These are phyloP conservation scores for Hyaloscypha variabilis DNA, from an alignment of 495 filamentous ascomycete species.

Conservation along the genomic window DNA sequence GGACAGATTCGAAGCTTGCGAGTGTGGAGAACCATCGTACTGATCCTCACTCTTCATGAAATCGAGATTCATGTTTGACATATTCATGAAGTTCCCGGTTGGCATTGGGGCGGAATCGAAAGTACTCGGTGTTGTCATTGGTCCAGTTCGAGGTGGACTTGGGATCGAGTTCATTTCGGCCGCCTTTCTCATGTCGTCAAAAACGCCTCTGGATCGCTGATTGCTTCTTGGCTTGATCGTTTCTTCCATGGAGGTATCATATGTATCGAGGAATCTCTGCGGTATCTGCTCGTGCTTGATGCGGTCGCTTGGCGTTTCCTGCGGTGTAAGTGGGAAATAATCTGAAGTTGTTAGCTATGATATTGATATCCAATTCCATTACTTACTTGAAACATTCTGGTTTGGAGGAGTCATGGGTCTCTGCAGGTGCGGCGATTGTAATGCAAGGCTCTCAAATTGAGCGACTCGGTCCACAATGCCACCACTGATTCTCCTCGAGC, in stretches of 20 bases:
- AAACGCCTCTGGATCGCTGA: slow-evolving; percentile 39
- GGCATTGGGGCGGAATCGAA: slow-evolving; percentile 53
- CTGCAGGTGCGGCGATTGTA: slow-evolving; percentile 35
- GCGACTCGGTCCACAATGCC: slow-evolving; percentile 54
- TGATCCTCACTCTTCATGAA: slow-evolving; percentile 52
- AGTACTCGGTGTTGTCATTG: slow-evolving; percentile 38
- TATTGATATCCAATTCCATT: background rate
- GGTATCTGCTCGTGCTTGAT: slow-evolving; percentile 39
- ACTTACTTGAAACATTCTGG: slow-evolving; percentile 57
- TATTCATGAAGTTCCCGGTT: slow-evolving; percentile 56
- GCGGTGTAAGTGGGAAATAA: slow-evolving; percentile 51
- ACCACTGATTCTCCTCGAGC: slow-evolving; percentile 51
- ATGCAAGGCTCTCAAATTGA: slow-evolving; percentile 50
- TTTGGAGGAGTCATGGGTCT: slow-evolving; percentile 61
- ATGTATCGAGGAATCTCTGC: slow-evolving; percentile 49
- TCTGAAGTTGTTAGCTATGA: slow-evolving; percentile 34
- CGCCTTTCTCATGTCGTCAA: slow-evolving; percentile 33
- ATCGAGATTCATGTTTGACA: slow-evolving; percentile 52
- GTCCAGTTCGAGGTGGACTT: slow-evolving; percentile 42
- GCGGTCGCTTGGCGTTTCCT: slow-evolving; percentile 46
- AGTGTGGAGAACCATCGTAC: slow-evolving; percentile 38
- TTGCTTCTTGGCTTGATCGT: slow-evolving; percentile 51
- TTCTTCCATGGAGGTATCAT: slow-evolving; percentile 61
- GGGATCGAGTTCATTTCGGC: slow-evolving; percentile 41
- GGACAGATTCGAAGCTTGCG: slow-evolving; percentile 26